Percentiles rank a stretch among this genome's conserved stretches.
phyloP scores from a whole-genome alignment of 768 basidiomycete species.

The Botryobasidium botryosum region DNA sequence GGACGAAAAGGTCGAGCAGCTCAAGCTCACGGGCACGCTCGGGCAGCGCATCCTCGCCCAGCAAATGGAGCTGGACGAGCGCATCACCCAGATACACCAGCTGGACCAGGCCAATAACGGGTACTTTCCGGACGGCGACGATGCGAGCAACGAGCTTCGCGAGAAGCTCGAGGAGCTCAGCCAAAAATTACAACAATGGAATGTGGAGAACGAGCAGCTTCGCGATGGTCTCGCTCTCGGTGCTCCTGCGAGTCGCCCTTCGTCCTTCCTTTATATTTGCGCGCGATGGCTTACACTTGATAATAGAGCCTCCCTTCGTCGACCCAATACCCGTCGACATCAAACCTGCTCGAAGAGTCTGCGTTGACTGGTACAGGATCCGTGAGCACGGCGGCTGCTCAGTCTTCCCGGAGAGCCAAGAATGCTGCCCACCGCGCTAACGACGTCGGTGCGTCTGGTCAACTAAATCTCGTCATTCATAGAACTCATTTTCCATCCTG shows the following conservation, averaged over 20 bases:
- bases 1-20: conserved; percentile 81
- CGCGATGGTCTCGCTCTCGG: conserved; percentile 11
- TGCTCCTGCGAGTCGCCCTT: not conserved
- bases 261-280: not conserved
- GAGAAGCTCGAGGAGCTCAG: conserved; percentile 62
- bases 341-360: conserved; percentile 12
- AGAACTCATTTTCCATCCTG: not conserved
- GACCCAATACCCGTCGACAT: no score
- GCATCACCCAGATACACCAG: conserved; percentile 50
- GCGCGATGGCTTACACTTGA: not conserved
- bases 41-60: conserved; percentile 89
- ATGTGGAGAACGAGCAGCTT: conserved; percentile 58
- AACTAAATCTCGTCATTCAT: no score
- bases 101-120: conserved; percentile 40
- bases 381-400: conserved; percentile 69
- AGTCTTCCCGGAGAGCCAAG: conserved; percentile 69
- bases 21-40: conserved; percentile 78
- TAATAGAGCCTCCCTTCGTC: no score
- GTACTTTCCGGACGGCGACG: conserved; percentile 43
- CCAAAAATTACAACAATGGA: conserved; percentile 61
- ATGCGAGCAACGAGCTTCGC: conserved; percentile 46
- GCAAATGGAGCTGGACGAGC: conserved; percentile 82
- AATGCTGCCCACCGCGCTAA: conserved; percentile 82
- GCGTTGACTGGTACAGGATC: no score
- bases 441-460: conserved; percentile 56